Base-by-base conservation (phyloP, 2,329 filamentous ascomycete genomes). In the Truncatella angustata region DNA sequence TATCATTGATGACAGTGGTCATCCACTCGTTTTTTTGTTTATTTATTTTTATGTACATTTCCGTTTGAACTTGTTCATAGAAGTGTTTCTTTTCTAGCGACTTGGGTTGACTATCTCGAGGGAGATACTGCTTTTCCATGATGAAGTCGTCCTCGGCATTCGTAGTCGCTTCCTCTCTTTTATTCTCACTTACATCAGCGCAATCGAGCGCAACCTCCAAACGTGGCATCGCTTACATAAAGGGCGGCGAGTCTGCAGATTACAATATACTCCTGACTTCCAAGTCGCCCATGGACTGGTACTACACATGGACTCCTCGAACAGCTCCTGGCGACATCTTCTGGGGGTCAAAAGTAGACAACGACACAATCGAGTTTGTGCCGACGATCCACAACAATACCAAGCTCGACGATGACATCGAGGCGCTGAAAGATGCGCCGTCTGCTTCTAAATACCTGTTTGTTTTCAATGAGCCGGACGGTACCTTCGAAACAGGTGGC, bases 381-480 rank as follows among this genome's bases (percentile, higher is more conserved):
- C 72, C 72, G 0, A 59, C 73, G 1, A 60, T 74, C 11, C 72
- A 73, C 23, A 64, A 68, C 26, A 62, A 71, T 42, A 65, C 68
- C 3, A 54, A 57, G 1, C 59, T 66, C 23, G 48, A 58, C 1
- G 52, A 63, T 3, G 61, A 70, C 3, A 47, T 55, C n/a, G 50
- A 58, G 2, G 58, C 59, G 2, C 59, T 74, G 10, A 49, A 57
- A 42, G 42, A 36, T 1, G 58, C 73, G 1, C 64, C 70, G 0
- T 55, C 53, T 3, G 65, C 68, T 2, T 72, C 71, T 1, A 70
- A 65, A 0, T 69, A 72, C 39, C 60, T 74, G 3, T 63, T 74
- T 23, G 64, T 63, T 0, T 74, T 74, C 51, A 74, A 74, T 52
- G 72, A 74, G 51, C 72, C 72, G 1, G 72, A 74, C 50, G 71